Conservation (phyloP, 768 basidiomycete genomes). For the Wakefieldia striispora region DNA sequence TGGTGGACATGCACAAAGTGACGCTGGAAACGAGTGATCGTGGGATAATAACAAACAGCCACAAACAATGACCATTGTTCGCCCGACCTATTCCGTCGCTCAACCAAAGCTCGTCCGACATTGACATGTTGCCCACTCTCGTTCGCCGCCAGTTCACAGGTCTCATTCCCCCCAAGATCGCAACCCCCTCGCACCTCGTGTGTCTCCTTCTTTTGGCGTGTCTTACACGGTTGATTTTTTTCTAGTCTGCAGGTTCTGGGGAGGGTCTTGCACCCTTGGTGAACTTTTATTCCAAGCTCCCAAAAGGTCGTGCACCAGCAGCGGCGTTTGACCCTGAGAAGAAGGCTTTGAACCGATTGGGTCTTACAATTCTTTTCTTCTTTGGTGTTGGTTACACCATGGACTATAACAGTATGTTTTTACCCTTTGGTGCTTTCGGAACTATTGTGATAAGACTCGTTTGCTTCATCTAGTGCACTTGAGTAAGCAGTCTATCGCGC, state of each 20-base stretch:
- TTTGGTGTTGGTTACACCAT: constrained; percentile 66
- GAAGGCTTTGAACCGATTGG: constrained; percentile 60
- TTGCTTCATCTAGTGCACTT: constrained; percentile 61
- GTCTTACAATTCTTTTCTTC: constrained; percentile 65
- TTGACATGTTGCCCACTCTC: constrained; percentile 74
- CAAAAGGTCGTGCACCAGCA: constrained; percentile 76
- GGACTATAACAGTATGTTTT: constrained; percentile 82
- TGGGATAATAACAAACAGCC: constrained; percentile 18
- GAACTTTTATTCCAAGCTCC: constrained; percentile 95
- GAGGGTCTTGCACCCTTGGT: constrained; percentile 82
- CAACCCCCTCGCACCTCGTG: constrained; percentile 86
- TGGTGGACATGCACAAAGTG: no score
- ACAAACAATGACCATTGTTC: constrained; percentile 10
- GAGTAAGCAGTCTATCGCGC: constrained; percentile 50
- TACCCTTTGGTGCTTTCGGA: neutral
- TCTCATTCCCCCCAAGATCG: constrained; percentile 93
- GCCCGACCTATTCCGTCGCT: constrained; percentile 24
- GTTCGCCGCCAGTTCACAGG: constrained; percentile 81
- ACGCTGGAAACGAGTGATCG: constrained; percentile 7
- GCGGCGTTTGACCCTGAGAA: constrained; percentile 71
- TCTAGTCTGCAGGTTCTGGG: constrained; percentile 78
- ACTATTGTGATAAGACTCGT: constrained; percentile 6
- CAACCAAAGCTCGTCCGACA: constrained; percentile 21
- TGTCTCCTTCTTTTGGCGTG: neutral
- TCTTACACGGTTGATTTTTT: constrained; percentile 5